Evolutionary conservation across 1,284 basidiomycete species (phyloP), one percentile per base, ranked within the genome.

Genomic region (Cryptococcus wingfieldii): DNA sequence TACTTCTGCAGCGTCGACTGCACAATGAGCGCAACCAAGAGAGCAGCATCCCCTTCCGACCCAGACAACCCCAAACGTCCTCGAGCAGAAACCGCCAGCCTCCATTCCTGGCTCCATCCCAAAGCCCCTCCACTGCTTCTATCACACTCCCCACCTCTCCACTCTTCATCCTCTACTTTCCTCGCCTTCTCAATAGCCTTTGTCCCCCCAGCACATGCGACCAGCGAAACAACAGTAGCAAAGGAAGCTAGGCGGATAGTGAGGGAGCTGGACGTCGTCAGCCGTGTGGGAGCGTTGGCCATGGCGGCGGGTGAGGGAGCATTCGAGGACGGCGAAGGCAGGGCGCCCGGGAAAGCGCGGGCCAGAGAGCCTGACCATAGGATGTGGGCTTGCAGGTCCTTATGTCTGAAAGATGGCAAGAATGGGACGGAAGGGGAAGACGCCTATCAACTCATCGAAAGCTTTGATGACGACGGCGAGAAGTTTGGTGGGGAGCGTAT

Each of bases 401-500:
- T 77, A 18, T 59, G 50, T 12, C 46, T 75, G 38, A 68, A 61
- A 42, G 66, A 75, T 37, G 71, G 72, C 1, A 64, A 60, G 43
- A 64, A 75, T 60, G 72, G 72, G 23, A 75, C 72, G 1, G 61
- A 59, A 7, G 75, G 75, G 1, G 71, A 70, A 50, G 71, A 61
- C 3, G 75, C 75, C 51, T 77, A 69, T 55, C 52, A 75, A 70
- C 62, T 72, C 3, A 55, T 74, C 6, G 75, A 77, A 53, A 55
- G 64, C 8, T 68, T 50, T 46, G 68, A 74, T 25, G 75, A 77
- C 50, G 74, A 77, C 48, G 70, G 68, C 1, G 75, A 77, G 56
- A 72, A 71, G 54, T 75, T 65, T 41, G 74, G 74, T 18, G 72
- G 71, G 7, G 74, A 75, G 25, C 61, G 70, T 2, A 61, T 77